Percentiles rank a stretch among this genome's conserved stretches.
phyloP scores from a whole-genome alignment of 495 filamentous ascomycete species.

The Emericellopsis terricola region DNA sequence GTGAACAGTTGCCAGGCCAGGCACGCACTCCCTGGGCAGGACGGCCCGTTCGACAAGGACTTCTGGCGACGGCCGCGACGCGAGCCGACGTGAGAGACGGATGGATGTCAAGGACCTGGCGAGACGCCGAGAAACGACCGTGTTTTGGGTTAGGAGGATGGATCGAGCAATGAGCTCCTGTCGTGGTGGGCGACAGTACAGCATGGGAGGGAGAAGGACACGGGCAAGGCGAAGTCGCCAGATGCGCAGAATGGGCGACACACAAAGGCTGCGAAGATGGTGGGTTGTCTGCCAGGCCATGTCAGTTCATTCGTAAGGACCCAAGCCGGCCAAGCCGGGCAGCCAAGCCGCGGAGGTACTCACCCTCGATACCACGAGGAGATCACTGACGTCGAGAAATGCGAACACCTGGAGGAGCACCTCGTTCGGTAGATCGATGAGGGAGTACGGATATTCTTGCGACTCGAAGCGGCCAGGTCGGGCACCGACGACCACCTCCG shows the following conservation, averaged over 20 bases:
- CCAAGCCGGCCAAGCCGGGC: slow-evolving; percentile 1
- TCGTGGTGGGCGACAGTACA: slow-evolving; percentile 34
- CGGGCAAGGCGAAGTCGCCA: slow-evolving; percentile 34
- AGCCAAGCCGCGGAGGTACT: slow-evolving; percentile 8
- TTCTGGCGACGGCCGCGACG: slow-evolving; percentile 21
- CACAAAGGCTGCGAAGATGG: slow-evolving; percentile 32
- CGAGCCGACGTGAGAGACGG: slow-evolving; percentile 23
- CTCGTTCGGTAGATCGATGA: slow-evolving; percentile 28
- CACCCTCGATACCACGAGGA: slow-evolving; percentile 36
- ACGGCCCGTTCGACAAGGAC: slow-evolving; percentile 25
- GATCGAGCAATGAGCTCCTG: slow-evolving; percentile 28
- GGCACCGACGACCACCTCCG: neutral
- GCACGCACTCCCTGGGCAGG: slow-evolving; percentile 25
- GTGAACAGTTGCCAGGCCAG: slow-evolving; percentile 10
- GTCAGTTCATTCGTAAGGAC: neutral
- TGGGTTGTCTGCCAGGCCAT: slow-evolving; percentile 28
- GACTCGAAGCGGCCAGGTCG: neutral
- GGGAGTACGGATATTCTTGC: neutral
- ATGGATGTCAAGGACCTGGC: slow-evolving; percentile 32
- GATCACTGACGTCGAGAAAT: slow-evolving; percentile 38
- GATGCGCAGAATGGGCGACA: slow-evolving; percentile 35
- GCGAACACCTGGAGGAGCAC: slow-evolving; percentile 34
- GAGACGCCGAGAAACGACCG: slow-evolving; percentile 32
- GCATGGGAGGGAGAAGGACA: slow-evolving; percentile 23
- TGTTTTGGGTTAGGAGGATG: slow-evolving; percentile 41